A percentile compares a stretch with the other conserved stretches of the same genome.
phyloP scores from a whole-genome alignment of 225 moss, liverwort and hornwort species.

The Physcomitrellopsis africana region DNA sequence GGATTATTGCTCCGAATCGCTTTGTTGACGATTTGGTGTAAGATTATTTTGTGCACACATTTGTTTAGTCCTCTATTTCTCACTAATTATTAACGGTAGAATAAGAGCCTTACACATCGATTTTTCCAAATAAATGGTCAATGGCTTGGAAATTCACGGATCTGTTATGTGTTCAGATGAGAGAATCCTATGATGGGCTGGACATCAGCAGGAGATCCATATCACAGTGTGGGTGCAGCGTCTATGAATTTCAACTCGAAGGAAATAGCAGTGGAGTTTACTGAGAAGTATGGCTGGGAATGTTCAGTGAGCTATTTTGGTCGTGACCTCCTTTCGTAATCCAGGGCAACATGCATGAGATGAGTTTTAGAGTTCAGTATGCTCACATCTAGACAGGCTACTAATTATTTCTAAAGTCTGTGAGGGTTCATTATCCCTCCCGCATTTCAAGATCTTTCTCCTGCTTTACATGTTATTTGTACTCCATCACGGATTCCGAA shows the following conservation, averaged over 20 bases:
- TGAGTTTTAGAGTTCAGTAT: neutral
- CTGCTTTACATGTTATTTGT: neutral
- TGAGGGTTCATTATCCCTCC: slow-evolving; percentile 6
- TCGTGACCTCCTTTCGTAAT: neutral
- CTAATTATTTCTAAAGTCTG: neutral
- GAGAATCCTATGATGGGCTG: slow-evolving; percentile 89
- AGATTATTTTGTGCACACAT: neutral
- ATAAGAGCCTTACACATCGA: neutral
- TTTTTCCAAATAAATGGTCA: neutral
- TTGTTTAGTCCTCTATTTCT: neutral
- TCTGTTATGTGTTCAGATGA: slow-evolving; percentile 52
- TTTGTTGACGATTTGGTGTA: neutral
- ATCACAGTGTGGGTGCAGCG: slow-evolving; percentile 68
- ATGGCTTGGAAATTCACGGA: neutral
- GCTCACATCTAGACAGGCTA: neutral
- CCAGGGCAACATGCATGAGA: neutral
- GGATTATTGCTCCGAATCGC: neutral
- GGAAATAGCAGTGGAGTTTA: slow-evolving; percentile 73
- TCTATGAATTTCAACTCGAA: slow-evolving; percentile 61
- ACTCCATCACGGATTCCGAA: neutral
- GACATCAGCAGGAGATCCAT: slow-evolving; percentile 90
- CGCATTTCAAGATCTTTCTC: neutral
- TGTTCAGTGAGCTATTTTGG: slow-evolving; percentile 43
- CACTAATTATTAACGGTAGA: neutral
- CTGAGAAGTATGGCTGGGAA: slow-evolving; percentile 82